Evolutionary conservation across 768 basidiomycete genomes (phyloP), one percentile per base, ranked within the genome.

Genomic region (Russula abietina): DNA sequence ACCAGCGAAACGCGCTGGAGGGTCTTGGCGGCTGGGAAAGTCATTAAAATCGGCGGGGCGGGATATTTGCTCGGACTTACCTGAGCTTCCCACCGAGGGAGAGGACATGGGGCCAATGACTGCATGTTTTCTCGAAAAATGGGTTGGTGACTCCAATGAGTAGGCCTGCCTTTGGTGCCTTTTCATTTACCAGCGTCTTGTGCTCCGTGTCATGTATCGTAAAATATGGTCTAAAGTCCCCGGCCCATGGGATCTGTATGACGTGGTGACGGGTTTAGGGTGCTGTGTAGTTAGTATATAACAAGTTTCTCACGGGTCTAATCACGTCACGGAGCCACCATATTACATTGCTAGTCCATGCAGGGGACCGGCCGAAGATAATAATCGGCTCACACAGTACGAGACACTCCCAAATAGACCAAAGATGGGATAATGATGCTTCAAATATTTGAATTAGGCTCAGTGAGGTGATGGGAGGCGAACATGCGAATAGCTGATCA

Each of bases 141-240:
- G 93, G 93, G 69, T 95, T 96, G 1, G 93, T 96, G 10, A 92
- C 89, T 10, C 93, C 91, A 3, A 96, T 71, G 6, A 96, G 67
- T 3, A 91, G 72, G 1, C 92, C 93, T 1, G 86, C 73, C 72
- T 85, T 85, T 0, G 91, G 92, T n/a, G 86, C 83, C 33, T 89
- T 83, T 64, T 86, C 86, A 71, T 92, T 93, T 48, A 97, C 86
- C 14, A 99, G 73, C 2, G 80, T 70, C 3, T 80, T 68, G 65
- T 88, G 85, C 63, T 97, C 94, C n/a, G 81, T 81, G 69, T 98
- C 96, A 71, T 98, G 96, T 69, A 99, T 93, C 17, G 96, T 97
- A 67, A 98, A 90, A 73, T 96, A 99, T 0, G 96, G 96, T 10
- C 96, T 82, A 69, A 92, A 84, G 70, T 99, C 95, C 1, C 84